Conservation (phyloP, 2,329 filamentous ascomycete genomes). For the Colletotrichum cereale region DNA sequence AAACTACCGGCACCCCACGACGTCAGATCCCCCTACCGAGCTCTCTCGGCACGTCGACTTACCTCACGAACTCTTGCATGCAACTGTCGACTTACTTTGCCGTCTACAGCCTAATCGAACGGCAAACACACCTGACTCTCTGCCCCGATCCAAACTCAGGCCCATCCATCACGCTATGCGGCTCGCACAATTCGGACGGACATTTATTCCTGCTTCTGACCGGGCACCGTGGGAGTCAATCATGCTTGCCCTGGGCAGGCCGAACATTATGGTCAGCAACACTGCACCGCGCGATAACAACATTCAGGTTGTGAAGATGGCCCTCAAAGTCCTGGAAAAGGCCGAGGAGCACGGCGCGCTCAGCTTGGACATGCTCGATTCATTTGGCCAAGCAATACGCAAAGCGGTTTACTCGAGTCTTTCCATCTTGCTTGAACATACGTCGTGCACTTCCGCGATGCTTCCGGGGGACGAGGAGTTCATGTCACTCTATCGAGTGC, state of each 20-base stretch:
- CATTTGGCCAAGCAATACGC: constrained; percentile 18
- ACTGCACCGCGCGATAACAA: constrained; percentile 2
- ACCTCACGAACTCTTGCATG: constrained; percentile 49
- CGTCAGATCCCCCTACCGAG: not conserved
- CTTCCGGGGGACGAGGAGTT: not conserved
- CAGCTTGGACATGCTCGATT: constrained; percentile 42
- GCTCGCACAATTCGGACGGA: constrained; percentile 17
- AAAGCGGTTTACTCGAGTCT: constrained; percentile 41
- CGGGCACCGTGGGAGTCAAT: constrained; percentile 36
- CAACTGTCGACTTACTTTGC: constrained; percentile 29
- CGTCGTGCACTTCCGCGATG: not conserved
- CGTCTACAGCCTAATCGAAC: constrained; percentile 29
- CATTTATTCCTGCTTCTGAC: not conserved
- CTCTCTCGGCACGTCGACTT: not conserved
- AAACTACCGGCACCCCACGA: not conserved
- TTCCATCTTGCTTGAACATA: constrained; percentile 50
- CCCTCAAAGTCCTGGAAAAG: constrained; percentile 17
- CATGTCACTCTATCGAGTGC: constrained; percentile 20
- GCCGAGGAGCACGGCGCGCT: constrained; percentile 24
- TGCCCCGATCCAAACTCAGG: not conserved
- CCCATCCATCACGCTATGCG: constrained; percentile 25
- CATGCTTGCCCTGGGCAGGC: constrained; percentile 23
- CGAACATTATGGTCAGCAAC: constrained; percentile 33
- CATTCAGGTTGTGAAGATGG: constrained; percentile 13
- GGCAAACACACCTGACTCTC: not conserved